Conservation (phyloP, 2,329 filamentous ascomycete species). For the Fusarium kyushuense region DNA sequence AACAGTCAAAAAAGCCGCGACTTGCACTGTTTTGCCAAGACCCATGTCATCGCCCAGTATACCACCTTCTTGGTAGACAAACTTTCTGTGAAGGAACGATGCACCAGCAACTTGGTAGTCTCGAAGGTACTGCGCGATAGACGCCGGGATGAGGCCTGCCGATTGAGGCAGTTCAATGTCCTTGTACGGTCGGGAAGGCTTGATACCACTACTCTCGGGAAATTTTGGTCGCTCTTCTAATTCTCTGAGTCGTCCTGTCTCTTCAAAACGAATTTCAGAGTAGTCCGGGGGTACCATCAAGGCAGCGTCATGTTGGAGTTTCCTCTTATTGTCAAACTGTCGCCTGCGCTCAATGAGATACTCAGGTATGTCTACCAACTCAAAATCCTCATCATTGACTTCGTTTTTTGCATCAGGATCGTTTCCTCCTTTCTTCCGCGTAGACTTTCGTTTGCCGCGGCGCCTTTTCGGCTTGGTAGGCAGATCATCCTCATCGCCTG, state of each 20-base stretch:
- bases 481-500: constrained; percentile 69
- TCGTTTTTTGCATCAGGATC: constrained; percentile 48
- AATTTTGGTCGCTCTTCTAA: constrained; percentile 79
- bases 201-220: constrained; percentile 63
- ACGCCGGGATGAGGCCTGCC: constrained; percentile 83
- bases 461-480: constrained; percentile 67
- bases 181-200: constrained; percentile 76
- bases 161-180: constrained; percentile 82
- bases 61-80: constrained; percentile 90
- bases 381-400: constrained; percentile 58
- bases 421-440: constrained; percentile 45
- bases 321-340: constrained; percentile 74
- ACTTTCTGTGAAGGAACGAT: constrained; percentile 85
- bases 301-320: constrained; percentile 73
- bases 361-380: constrained; percentile 60
- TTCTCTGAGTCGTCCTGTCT: constrained; percentile 48
- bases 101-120: constrained; percentile 92
- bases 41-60: constrained; percentile 98
- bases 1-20: constrained; percentile 89
- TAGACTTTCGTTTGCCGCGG: constrained; percentile 49
- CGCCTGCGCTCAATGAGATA: constrained; percentile 79
- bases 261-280: constrained; percentile 77
- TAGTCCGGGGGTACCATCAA: constrained; percentile 83
- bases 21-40: constrained; percentile 94
- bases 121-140: constrained; percentile 90